phyloP scores from a whole-genome alignment of 176 grass and related monocot species.

The Calamus simplicifolius region DNA sequence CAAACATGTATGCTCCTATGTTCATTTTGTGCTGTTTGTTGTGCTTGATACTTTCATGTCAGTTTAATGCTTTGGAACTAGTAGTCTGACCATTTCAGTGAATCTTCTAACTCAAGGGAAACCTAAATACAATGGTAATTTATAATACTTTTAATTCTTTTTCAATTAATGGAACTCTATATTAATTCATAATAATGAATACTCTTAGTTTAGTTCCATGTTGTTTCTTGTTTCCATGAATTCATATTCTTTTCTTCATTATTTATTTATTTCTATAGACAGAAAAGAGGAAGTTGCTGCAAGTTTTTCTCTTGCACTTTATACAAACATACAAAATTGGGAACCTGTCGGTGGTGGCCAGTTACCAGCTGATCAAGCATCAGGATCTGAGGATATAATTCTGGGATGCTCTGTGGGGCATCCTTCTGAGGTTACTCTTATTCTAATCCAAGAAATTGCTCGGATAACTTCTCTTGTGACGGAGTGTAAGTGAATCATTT shows the following conservation, averaged over 20 bases:
- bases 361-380: conserved; percentile 20
- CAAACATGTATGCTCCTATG: too few species aligned
- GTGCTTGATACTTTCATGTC: too few species aligned
- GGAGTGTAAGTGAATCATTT: conserved; percentile 57
- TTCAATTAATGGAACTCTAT: background rate
- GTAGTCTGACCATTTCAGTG: too few species aligned
- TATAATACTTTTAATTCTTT: too few species aligned
- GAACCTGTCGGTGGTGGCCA: conserved; percentile 36
- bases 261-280: conserved; percentile 34
- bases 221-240: background rate
- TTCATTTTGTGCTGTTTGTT: too few species aligned
- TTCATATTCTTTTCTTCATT: conserved; percentile 8
- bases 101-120: too few species aligned
- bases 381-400: conserved; percentile 49
- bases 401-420: conserved; percentile 72
- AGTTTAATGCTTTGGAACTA: too few species aligned
- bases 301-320: conserved; percentile 70
- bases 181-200: background rate
- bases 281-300: conserved; percentile 72
- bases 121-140: too few species aligned
- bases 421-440: conserved; percentile 80
- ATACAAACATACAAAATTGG: conserved; percentile 89
- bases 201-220: background rate
- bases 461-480: conserved; percentile 50
- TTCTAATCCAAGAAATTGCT: conserved; percentile 83